Evolutionary conservation across 2,329 filamentous ascomycete species (phyloP).

Genomic region (Chrysoporthe deuterocubensis): DNA sequence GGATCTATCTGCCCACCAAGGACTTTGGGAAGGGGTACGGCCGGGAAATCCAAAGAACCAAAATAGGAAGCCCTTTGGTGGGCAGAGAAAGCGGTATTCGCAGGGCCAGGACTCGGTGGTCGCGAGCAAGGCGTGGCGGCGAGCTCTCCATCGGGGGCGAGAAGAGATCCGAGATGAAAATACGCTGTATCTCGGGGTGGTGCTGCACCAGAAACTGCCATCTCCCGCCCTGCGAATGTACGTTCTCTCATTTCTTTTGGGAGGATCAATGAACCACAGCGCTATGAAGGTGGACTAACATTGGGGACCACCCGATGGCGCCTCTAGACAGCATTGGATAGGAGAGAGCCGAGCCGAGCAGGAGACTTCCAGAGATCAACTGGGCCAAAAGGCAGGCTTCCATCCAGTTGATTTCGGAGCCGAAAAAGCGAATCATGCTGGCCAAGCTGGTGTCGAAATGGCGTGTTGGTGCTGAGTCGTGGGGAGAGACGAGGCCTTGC

Average conservation of each 20-base stretch:
- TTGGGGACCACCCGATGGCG: neutral
- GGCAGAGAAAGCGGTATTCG: neutral
- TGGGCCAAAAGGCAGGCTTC: neutral
- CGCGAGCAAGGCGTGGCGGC: neutral
- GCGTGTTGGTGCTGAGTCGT: neutral
- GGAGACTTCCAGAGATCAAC: neutral
- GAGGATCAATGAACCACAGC: neutral
- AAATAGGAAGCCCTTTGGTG: neutral
- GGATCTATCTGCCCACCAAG: neutral
- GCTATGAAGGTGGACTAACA: slow-evolving; percentile 5
- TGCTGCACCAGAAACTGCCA: neutral
- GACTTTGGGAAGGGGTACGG: neutral
- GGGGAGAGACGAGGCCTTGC: neutral
- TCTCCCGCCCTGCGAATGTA: neutral
- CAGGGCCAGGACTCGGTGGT: neutral
- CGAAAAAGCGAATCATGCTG: neutral
- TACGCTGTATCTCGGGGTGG: neutral
- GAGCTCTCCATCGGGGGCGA: neutral
- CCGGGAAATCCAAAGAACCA: neutral
- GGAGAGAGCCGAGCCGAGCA: slow-evolving; percentile 16
- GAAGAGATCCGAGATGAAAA: neutral
- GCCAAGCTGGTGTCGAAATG: neutral
- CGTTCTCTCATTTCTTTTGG: neutral
- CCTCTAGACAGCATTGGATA: slow-evolving; percentile 11
- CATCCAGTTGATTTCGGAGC: neutral